Evolutionary conservation across 306 rosid genomes (phyloP).

Genomic region (Echinosophora koreensis): DNA sequence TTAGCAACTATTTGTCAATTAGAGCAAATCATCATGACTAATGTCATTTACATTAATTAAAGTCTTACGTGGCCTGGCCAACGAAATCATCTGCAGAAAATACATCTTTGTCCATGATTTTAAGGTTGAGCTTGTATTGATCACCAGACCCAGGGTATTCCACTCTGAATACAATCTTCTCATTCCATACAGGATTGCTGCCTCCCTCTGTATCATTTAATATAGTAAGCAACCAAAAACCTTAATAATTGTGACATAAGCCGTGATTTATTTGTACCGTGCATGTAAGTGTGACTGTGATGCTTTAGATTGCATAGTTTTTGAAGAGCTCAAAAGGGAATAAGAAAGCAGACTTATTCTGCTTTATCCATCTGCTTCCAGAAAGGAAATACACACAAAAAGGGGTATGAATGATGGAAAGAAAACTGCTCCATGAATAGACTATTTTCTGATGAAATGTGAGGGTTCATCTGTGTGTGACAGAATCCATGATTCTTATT

Average conservation of each 20-base stretch:
- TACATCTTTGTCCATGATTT: conserved; percentile 80
- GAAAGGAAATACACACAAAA: not conserved
- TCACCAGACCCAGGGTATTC: conserved; percentile 86
- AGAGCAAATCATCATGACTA: not conserved
- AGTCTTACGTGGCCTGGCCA: conserved; percentile 77
- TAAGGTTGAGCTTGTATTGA: conserved; percentile 70
- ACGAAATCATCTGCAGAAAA: conserved; percentile 77
- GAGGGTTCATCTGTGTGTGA: not conserved
- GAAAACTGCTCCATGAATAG: not conserved
- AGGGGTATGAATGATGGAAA: not conserved
- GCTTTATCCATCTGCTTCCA: not conserved
- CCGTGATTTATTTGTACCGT: not conserved
- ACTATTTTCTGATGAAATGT: too few relatives aligned
- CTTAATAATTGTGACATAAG: not conserved
- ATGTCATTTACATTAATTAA: not conserved
- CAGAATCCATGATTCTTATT: not conserved
- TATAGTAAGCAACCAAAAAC: not conserved
- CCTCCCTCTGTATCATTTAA: conserved; percentile 69
- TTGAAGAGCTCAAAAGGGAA: not conserved
- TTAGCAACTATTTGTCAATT: not conserved
- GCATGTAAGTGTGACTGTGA: not conserved
- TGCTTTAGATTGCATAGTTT: conserved; percentile 16
- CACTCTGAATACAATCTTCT: conserved; percentile 72
- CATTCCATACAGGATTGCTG: conserved; percentile 77
- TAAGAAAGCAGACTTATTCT: not conserved